Evolutionary conservation across 1,284 basidiomycete species (phyloP).

Genomic region (Chondrostereum purpureum): DNA sequence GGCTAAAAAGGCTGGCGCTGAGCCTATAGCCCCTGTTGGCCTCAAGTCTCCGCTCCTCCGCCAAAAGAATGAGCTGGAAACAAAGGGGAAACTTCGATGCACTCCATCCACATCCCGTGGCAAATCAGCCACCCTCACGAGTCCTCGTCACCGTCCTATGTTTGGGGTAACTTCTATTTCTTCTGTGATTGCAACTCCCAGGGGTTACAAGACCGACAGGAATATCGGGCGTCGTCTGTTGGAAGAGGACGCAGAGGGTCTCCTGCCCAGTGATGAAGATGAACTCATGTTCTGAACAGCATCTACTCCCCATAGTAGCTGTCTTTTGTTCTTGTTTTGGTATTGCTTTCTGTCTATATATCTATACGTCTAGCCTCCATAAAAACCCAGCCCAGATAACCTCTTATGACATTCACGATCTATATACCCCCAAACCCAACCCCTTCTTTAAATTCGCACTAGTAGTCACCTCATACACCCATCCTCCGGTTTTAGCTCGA

Average conservation of each 20-base stretch:
- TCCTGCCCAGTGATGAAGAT: conserved; percentile 11
- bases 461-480: too few relatives aligned
- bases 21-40: conserved; percentile 12
- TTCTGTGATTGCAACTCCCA: background rate
- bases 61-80: background rate
- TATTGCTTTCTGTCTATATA: too few relatives aligned
- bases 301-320: too few relatives aligned
- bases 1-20: conserved; percentile 30
- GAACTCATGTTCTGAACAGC: background rate
- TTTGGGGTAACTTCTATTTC: background rate
- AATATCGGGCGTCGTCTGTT: background rate
- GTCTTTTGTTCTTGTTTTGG: too few relatives aligned
- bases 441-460: too few relatives aligned
- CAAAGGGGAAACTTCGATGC: background rate
- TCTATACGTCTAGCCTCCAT: too few relatives aligned
- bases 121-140: background rate
- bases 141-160: background rate
- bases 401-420: too few relatives aligned
- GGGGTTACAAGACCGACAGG: background rate
- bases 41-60: background rate
- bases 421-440: too few relatives aligned
- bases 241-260: background rate
- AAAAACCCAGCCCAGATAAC: too few relatives aligned
- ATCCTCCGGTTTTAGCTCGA: too few relatives aligned
- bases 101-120: background rate